A percentile compares a stretch with the other conserved stretches of the same genome.
These are phyloP conservation scores for Yarrowia sp. DNA, from an alignment of 805 yeast species.

Conservation along the genomic window DNA sequence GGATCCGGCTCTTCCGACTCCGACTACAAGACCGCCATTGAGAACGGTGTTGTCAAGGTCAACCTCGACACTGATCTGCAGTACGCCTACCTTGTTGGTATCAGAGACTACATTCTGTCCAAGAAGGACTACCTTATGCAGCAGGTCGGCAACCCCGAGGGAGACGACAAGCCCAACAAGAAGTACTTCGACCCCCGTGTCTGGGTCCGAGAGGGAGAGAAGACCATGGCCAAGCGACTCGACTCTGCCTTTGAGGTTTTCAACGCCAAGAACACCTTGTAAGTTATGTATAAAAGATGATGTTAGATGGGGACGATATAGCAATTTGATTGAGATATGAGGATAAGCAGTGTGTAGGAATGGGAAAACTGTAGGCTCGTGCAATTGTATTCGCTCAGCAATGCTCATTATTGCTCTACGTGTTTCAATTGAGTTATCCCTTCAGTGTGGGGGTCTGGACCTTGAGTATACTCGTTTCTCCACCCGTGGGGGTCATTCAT, in stretches of 20 bases:
- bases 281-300: conserved; percentile 41
- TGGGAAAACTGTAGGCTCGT: no score
- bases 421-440: background rate
- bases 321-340: conserved; percentile 5
- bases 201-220: conserved; percentile 99
- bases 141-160: conserved; percentile 99
- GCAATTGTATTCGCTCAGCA: no score
- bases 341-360: no score
- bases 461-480: background rate
- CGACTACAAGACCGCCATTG: conserved; percentile 91
- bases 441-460: background rate
- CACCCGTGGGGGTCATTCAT: conserved; percentile 1
- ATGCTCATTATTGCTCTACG: no score
- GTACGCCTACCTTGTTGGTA: conserved; percentile 95
- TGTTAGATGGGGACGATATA: conserved; percentile 35
- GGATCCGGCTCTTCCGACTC: conserved; percentile 96
- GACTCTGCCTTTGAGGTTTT: conserved; percentile 82
- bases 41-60: conserved; percentile 96
- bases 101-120: conserved; percentile 94
- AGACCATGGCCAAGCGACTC: conserved; percentile 92
- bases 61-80: conserved; percentile 99
- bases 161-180: conserved; percentile 99
- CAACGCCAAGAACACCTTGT: conserved; percentile 56
- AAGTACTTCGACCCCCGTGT: conserved; percentile 99
- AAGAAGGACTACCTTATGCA: conserved; percentile 92